Conservation (phyloP, 2,329 filamentous ascomycete genomes). For the Pyrenochaeta sp. region DNA sequence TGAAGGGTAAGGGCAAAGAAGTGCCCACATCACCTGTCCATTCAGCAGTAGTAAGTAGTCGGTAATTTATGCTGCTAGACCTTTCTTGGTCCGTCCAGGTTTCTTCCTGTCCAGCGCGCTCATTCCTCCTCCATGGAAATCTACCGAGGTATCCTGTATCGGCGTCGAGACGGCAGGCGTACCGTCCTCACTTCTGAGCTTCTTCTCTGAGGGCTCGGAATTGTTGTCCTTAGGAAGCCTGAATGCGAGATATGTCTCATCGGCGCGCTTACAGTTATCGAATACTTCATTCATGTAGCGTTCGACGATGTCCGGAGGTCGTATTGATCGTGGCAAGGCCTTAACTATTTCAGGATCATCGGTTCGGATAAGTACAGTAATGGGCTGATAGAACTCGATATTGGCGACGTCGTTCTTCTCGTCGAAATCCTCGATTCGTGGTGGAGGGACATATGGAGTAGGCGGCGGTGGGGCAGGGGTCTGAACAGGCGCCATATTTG, state of each 20-base stretch:
- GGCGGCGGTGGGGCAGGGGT: conserved; percentile 14
- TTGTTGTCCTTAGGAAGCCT: conserved; percentile 57
- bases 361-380: conserved; percentile 68
- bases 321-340: conserved; percentile 64
- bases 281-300: conserved; percentile 56
- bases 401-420: conserved; percentile 55
- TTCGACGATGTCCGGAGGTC: conserved; percentile 48
- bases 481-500: conserved; percentile 21
- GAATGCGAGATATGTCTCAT: conserved; percentile 63
- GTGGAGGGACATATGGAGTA: conserved; percentile 31
- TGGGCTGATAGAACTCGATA: conserved; percentile 70
- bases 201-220: conserved; percentile 34
- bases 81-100: conserved; percentile 32
- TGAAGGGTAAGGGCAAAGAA: too few species aligned
- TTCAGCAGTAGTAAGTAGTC: too few species aligned
- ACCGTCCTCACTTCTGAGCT: conserved; percentile 25
- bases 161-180: conserved; percentile 29
- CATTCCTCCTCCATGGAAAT: conserved; percentile 8
- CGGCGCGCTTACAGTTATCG: conserved; percentile 62
- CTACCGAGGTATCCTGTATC: conserved; percentile 23
- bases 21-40: too few species aligned
- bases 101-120: conserved; percentile 29
- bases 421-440: conserved; percentile 47
- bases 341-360: conserved; percentile 61
- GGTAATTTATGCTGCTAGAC: too few species aligned